Conservation (phyloP, 2,329 filamentous ascomycete genomes). For the Colletotrichum musae region DNA sequence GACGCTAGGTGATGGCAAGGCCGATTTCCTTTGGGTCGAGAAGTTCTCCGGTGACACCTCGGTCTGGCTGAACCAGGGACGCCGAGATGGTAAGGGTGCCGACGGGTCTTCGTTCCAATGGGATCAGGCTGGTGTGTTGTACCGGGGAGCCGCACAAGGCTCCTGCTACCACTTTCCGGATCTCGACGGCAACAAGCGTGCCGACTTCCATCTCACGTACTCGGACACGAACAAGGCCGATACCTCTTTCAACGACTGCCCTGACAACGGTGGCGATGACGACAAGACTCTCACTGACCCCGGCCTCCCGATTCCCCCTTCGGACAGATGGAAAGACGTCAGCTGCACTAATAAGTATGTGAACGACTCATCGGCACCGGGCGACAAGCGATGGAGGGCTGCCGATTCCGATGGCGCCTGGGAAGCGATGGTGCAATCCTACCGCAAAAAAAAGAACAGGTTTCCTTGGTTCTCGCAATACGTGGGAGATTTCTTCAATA, state of each 20-base stretch:
- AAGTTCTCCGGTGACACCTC: slow-evolving; percentile 51
- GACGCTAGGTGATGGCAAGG: slow-evolving; percentile 45
- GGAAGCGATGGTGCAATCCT: too few species aligned
- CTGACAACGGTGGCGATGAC: background rate
- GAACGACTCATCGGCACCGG: too few species aligned
- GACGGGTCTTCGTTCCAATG: slow-evolving; percentile 41
- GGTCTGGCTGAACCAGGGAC: slow-evolving; percentile 50
- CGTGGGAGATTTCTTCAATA: too few species aligned
- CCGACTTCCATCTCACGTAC: slow-evolving; percentile 43
- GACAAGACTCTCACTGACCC: background rate
- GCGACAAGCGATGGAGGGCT: too few species aligned
- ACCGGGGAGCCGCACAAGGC: slow-evolving; percentile 20
- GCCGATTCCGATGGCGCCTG: too few species aligned
- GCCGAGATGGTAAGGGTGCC: slow-evolving; percentile 39
- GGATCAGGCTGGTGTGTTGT: slow-evolving; percentile 12
- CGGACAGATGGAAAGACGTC: too few species aligned
- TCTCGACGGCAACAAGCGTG: slow-evolving; percentile 47
- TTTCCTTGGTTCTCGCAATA: too few species aligned
- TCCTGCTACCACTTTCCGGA: slow-evolving; percentile 45
- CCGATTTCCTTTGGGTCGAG: slow-evolving; percentile 53
- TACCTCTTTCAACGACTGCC: slow-evolving; percentile 42
- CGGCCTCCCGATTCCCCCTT: too few species aligned
- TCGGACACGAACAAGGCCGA: slow-evolving; percentile 32
- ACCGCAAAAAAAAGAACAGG: too few species aligned
- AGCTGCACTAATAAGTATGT: too few species aligned